These are phyloP conservation scores for Macrolepiota albuminosa DNA, from an alignment of 768 basidiomycete species.

Conservation along the genomic window DNA sequence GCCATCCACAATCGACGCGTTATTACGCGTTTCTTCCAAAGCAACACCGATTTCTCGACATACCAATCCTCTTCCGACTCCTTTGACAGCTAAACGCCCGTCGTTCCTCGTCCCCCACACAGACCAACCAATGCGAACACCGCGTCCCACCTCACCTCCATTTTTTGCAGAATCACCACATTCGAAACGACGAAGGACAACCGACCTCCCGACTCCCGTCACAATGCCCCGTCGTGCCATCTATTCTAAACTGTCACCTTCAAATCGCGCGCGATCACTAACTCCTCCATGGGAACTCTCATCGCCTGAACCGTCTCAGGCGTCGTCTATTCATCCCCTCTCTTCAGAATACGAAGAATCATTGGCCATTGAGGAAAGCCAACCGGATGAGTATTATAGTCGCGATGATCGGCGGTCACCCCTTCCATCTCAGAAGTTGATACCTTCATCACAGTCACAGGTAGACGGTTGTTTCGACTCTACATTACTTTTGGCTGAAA, in stretches of 20 bases:
- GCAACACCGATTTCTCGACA: neutral
- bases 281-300: neutral
- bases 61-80: neutral
- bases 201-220: slow-evolving; percentile 3
- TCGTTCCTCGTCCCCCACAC: slow-evolving; percentile 1
- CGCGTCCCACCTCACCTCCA: neutral
- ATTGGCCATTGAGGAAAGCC: neutral
- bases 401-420: slow-evolving; percentile 1
- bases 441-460: slow-evolving; percentile 37
- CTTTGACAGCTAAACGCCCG: neutral
- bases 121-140: neutral
- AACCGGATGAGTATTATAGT: neutral
- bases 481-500: neutral
- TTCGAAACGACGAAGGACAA: neutral
- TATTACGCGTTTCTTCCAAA: neutral
- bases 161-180: neutral
- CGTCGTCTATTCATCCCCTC: neutral
- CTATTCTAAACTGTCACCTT: neutral
- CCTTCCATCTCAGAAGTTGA: slow-evolving; percentile 5
- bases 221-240: slow-evolving; percentile 5
- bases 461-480: slow-evolving; percentile 11
- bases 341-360: neutral
- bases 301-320: neutral
- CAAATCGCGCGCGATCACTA: neutral
- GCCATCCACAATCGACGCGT: slow-evolving; percentile 1